These are phyloP conservation scores for Monilinia laxa DNA, from an alignment of 2,329 filamentous ascomycete species.

Conservation along the genomic window DNA sequence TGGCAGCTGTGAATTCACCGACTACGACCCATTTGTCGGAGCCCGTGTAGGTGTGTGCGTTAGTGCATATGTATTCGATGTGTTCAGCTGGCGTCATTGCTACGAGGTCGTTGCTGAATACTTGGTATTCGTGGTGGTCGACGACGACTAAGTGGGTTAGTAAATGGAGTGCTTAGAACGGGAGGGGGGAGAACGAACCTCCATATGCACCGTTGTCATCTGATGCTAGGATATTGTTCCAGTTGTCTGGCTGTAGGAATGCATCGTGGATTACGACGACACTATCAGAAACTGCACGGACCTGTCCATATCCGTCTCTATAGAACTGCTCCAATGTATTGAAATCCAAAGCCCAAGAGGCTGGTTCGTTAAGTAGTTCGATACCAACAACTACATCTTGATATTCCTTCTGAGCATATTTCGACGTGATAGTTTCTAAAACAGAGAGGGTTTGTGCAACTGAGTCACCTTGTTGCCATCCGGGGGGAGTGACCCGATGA, in stretches of 20 bases:
- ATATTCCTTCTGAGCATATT: conserved; percentile 54
- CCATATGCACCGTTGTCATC: conserved; percentile 48
- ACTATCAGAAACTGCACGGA: conserved; percentile 48
- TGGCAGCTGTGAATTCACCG: conserved; percentile 67
- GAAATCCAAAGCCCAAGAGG: conserved; percentile 41
- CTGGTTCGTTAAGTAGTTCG: conserved; percentile 56
- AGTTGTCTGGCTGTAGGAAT: conserved; percentile 53
- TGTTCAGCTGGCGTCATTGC: conserved; percentile 53
- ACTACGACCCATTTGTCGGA: conserved; percentile 66
- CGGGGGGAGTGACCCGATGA: conserved; percentile 44
- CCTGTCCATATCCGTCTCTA: conserved; percentile 50
- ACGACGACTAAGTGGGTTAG: conserved; percentile 50
- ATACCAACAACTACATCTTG: conserved; percentile 60
- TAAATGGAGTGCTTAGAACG: conserved; percentile 47
- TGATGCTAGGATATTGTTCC: conserved; percentile 59
- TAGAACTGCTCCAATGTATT: conserved; percentile 43
- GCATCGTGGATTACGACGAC: conserved; percentile 59
- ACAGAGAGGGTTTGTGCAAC: conserved; percentile 53
- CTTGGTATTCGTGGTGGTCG: conserved; percentile 69
- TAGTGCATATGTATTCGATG: conserved; percentile 55
- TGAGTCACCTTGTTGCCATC: conserved; percentile 50
- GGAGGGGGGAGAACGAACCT: conserved; percentile 47
- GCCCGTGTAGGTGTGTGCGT: conserved; percentile 48
- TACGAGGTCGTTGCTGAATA: conserved; percentile 55
- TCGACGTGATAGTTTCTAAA: conserved; percentile 55